A percentile compares a stretch with the other conserved stretches of the same genome.
phyloP scores from a whole-genome alignment of 1,284 basidiomycete species.

The Marasmius fiardii region DNA sequence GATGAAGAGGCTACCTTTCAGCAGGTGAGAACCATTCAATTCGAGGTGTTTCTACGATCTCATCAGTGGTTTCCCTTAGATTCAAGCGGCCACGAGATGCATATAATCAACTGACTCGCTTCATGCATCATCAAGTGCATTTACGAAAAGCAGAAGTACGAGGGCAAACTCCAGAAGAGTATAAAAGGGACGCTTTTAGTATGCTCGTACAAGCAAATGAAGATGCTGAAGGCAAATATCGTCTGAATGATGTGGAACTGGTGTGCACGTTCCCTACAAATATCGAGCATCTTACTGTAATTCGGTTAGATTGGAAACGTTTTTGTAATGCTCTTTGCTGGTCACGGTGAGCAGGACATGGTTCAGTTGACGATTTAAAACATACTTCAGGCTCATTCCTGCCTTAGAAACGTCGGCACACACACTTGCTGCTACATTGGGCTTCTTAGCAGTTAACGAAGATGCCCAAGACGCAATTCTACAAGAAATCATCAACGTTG shows the following conservation, averaged over 20 bases:
- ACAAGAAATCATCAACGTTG: constrained; percentile 14
- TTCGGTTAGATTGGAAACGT: constrained; percentile 17
- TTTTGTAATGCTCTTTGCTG: constrained; percentile 19
- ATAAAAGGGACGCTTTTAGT: constrained; percentile 14
- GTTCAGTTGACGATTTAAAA: background rate
- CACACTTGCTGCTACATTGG: constrained; percentile 16
- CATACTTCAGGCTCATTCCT: background rate
- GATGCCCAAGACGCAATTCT: constrained; percentile 18
- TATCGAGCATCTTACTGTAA: background rate
- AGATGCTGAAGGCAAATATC: constrained; percentile 13
- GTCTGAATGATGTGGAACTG: constrained; percentile 17
- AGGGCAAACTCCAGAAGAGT: background rate
- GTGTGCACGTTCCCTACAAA: background rate
- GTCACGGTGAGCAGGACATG: constrained; percentile 15
- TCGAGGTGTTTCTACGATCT: background rate
- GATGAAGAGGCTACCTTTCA: constrained; percentile 7
- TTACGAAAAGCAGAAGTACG: constrained; percentile 4
- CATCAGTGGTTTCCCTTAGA: background rate
- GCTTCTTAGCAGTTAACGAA: constrained; percentile 19
- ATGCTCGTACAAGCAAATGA: constrained; percentile 17
- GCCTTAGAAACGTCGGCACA: constrained; percentile 18
- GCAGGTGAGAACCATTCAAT: background rate
- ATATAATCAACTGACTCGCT: constrained; percentile 6
- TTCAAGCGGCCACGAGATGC: constrained; percentile 16
- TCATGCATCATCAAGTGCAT: constrained; percentile 15